Percentiles rank a stretch among this genome's conserved stretches.
Conservation (phyloP, 2,329 filamentous ascomycete species). For the Pseudogymnoascus sp. region DNA sequence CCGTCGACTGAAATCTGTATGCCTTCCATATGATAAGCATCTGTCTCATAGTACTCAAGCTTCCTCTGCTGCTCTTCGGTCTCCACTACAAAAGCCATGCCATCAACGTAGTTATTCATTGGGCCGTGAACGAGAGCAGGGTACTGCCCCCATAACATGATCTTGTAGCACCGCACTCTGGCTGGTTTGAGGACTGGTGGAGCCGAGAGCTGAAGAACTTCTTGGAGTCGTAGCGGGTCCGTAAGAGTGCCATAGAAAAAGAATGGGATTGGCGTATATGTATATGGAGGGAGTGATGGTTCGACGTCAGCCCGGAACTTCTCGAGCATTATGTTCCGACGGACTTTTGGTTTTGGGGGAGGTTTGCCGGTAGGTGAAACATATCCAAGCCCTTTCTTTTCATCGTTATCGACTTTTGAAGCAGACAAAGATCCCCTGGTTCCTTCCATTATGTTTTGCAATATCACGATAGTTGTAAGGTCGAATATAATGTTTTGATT, state of each 20-base stretch:
- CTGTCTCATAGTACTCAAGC: constrained; percentile 16
- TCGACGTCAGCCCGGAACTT: constrained; percentile 15
- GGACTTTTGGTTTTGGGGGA: constrained; percentile 11
- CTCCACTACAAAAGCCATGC: constrained; percentile 14
- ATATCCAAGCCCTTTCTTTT: constrained; percentile 10
- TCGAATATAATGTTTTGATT: background rate
- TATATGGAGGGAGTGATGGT: constrained; percentile 13
- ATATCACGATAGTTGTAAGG: constrained; percentile 8
- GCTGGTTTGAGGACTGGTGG: constrained; percentile 18
- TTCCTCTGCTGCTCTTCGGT: constrained; percentile 16
- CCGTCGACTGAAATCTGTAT: constrained; percentile 16
- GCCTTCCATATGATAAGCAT: constrained; percentile 14
- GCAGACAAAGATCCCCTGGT: constrained; percentile 8
- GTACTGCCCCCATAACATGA: constrained; percentile 19
- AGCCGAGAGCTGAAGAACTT: constrained; percentile 16
- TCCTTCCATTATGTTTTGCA: constrained; percentile 13
- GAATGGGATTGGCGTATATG: constrained; percentile 17
- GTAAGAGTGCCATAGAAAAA: constrained; percentile 19
- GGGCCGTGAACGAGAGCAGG: constrained; percentile 16
- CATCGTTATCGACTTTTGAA: background rate
- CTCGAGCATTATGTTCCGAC: constrained; percentile 18
- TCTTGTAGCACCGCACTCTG: constrained; percentile 16
- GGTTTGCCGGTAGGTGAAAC: constrained; percentile 10
- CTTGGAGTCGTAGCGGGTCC: constrained; percentile 17
- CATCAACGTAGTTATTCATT: constrained; percentile 15